These are phyloP conservation scores for Aquilaria malaccensis DNA, from an alignment of 345 rosid genomes.

Conservation along the genomic window DNA sequence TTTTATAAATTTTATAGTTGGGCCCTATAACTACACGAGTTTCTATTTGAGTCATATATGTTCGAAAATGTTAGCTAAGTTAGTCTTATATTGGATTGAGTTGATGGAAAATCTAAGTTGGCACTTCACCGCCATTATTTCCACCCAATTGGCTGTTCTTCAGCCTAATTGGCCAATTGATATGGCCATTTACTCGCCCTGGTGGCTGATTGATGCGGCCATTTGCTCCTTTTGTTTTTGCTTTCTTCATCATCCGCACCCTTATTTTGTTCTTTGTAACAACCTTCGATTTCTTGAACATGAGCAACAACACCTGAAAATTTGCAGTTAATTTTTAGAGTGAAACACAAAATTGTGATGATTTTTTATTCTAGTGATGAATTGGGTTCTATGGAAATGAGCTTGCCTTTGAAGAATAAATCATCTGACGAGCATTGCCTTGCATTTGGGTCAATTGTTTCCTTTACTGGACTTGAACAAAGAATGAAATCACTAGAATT, in stretches of 20 bases:
- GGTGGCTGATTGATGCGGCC: no score
- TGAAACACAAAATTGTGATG: constrained; percentile 48
- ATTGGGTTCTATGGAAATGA: constrained; percentile 48
- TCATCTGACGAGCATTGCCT: constrained; percentile 63
- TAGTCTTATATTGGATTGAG: no score
- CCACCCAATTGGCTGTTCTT: no score
- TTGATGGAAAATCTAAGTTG: no score
- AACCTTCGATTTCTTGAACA: constrained; percentile 52
- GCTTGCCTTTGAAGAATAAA: constrained; percentile 64
- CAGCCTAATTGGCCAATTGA: no score
- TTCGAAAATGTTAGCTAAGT: no score
- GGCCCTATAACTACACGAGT: no score
- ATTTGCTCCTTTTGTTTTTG: constrained; percentile 26
- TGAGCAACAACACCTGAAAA: constrained; percentile 67
- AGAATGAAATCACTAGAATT: constrained; percentile 33
- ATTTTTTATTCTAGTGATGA: constrained; percentile 27
- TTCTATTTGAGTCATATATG: no score
- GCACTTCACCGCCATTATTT: no score
- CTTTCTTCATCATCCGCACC: constrained; percentile 13
- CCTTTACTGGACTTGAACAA: constrained; percentile 56
- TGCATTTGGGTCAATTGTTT: constrained; percentile 36
- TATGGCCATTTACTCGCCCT: no score
- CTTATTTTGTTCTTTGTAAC: constrained; percentile 16
- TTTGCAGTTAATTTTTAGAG: constrained; percentile 75
- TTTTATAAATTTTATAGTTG: no score